These are phyloP conservation scores for Nicotiana benthamiana DNA, from an alignment of 257 asterid genomes.

Conservation along the genomic window DNA sequence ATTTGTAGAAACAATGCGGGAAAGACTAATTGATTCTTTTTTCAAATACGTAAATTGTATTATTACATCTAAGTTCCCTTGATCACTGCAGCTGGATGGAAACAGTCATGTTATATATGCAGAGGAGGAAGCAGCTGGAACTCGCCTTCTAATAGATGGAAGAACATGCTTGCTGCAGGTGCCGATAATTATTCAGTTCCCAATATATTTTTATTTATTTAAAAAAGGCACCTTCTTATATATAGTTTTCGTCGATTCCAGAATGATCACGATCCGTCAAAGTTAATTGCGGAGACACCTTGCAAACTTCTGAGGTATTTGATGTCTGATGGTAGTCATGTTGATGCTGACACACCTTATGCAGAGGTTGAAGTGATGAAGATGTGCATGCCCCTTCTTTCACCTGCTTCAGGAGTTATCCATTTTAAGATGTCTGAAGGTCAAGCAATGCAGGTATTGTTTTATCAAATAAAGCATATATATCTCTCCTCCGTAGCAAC, in stretches of 20 bases:
- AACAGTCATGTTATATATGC: constrained; percentile 94
- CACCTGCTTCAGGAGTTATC: constrained; percentile 92
- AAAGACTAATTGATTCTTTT: background rate
- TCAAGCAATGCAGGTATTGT: constrained; percentile 97
- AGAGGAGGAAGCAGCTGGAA: constrained; percentile 99
- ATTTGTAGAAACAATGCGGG: background rate
- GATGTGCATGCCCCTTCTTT: constrained; percentile 99
- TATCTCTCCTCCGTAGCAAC: constrained; percentile 11
- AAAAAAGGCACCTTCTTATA: background rate
- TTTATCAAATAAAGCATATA: background rate
- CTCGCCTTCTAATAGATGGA: constrained; percentile 98
- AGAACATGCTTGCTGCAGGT: constrained; percentile 99
- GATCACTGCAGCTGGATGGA: constrained; percentile 64
- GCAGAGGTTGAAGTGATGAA: constrained; percentile 99
- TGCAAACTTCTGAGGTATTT: constrained; percentile 77
- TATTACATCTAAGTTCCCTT: constrained; percentile 7
- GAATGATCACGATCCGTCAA: constrained; percentile 99
- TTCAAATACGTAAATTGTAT: background rate
- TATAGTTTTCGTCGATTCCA: constrained; percentile 22
- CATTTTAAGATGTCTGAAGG: constrained; percentile 88
- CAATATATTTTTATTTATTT: background rate
- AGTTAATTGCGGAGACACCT: constrained; percentile 94
- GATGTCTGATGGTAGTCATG: constrained; percentile 66
- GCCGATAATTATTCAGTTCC: constrained; percentile 1
- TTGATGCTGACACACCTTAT: constrained; percentile 90